A percentile compares a stretch with the other conserved stretches of the same genome.
phyloP scores from a whole-genome alignment of 768 basidiomycete species.

The Amanita rimosa region DNA sequence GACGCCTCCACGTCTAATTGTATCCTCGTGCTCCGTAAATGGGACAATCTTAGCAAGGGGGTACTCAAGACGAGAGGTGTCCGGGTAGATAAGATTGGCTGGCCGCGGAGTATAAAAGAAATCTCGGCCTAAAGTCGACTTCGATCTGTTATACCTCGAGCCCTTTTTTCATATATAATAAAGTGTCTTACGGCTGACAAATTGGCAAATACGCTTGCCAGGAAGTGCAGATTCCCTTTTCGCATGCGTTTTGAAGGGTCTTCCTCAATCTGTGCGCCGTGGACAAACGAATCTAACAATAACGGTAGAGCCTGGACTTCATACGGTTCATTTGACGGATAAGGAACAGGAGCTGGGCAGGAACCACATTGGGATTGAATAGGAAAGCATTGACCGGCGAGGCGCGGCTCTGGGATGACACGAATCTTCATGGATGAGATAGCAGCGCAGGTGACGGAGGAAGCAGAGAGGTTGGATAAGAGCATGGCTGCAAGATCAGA shows the following conservation, averaged over 20 bases:
- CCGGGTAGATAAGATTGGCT: constrained; percentile 30
- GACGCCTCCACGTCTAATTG: constrained; percentile 80
- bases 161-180: background rate
- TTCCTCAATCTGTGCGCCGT: constrained; percentile 50
- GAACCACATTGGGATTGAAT: constrained; percentile 74
- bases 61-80: constrained; percentile 45
- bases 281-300: constrained; percentile 83
- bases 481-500: constrained; percentile 97
- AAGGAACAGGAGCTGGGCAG: constrained; percentile 61
- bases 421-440: constrained; percentile 58
- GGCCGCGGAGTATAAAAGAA: constrained; percentile 70
- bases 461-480: constrained; percentile 84
- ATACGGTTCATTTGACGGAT: constrained; percentile 41
- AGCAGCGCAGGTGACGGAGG: constrained; percentile 50
- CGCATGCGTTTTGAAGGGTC: constrained; percentile 38
- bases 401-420: constrained; percentile 37
- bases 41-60: constrained; percentile 72
- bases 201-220: constrained; percentile 92
- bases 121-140: constrained; percentile 70
- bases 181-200: constrained; percentile 53
- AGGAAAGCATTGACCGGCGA: constrained; percentile 55
- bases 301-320: constrained; percentile 64
- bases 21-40: constrained; percentile 86
- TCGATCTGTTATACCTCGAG: background rate
- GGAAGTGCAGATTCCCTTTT: constrained; percentile 82